Evolutionary conservation across 225 moss, liverwort and hornwort species (phyloP).

Genomic region (Marchantia paleacea): DNA sequence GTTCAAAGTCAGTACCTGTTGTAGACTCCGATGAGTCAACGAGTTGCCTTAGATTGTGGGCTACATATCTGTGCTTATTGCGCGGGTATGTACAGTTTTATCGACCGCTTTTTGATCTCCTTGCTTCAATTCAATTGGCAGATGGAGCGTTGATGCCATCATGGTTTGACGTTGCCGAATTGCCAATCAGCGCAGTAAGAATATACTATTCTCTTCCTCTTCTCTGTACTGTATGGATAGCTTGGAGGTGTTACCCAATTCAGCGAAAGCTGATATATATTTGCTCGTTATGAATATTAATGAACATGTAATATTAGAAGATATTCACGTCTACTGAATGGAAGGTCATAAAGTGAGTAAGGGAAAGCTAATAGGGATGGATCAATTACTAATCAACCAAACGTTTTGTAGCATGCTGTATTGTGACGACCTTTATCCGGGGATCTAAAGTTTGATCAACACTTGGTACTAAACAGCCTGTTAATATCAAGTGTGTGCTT

Average conservation of each 20-base stretch:
- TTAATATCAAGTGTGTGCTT: background rate
- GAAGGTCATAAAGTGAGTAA: background rate
- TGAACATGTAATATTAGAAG: background rate
- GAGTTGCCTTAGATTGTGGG: background rate
- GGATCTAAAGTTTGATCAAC: background rate
- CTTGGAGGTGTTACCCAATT: background rate
- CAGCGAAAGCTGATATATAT: background rate
- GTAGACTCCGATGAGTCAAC: background rate
- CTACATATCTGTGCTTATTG: background rate
- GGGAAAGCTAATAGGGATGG: background rate
- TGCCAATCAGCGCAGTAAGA: slow-evolving; percentile 66
- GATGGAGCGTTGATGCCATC: slow-evolving; percentile 72
- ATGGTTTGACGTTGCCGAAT: slow-evolving; percentile 84
- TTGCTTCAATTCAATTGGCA: slow-evolving; percentile 24
- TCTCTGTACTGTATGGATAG: background rate
- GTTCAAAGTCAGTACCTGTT: background rate
- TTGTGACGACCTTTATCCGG: background rate
- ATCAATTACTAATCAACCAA: background rate
- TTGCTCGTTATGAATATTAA: background rate
- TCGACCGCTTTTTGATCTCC: background rate
- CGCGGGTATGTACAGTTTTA: background rate
- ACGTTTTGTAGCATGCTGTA: too few relatives aligned
- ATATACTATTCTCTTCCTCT: background rate
- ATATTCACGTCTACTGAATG: background rate
- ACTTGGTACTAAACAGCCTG: background rate